Conservation (phyloP, 2,329 filamentous ascomycete genomes). For the Ophiostoma novo-ulmi region DNA sequence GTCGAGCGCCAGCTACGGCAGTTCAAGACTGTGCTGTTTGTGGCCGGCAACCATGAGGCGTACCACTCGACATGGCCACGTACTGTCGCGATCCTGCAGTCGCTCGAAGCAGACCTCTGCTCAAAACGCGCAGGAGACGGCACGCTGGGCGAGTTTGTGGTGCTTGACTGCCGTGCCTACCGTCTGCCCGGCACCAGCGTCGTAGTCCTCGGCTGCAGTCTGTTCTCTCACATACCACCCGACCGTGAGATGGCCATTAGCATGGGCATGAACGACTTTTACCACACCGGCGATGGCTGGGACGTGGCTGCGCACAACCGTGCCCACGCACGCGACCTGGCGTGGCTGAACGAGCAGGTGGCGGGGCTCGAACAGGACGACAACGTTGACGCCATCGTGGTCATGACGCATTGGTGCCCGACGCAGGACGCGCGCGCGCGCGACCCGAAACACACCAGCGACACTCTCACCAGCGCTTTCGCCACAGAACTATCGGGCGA, state of each 20-base stretch:
- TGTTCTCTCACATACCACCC: constrained; percentile 45
- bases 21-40: constrained; percentile 48
- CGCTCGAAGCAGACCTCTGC: constrained; percentile 33
- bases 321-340: constrained; percentile 38
- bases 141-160: constrained; percentile 37
- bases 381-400: constrained; percentile 31
- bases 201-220: constrained; percentile 37
- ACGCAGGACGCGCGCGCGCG: constrained; percentile 34
- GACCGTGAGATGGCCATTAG: constrained; percentile 38
- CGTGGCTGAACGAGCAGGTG: constrained; percentile 39
- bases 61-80: constrained; percentile 41
- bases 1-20: constrained; percentile 43
- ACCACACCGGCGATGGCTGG: constrained; percentile 31
- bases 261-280: constrained; percentile 49
- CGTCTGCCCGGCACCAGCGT: constrained; percentile 27
- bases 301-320: constrained; percentile 36
- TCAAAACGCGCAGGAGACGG: constrained; percentile 8
- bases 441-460: constrained; percentile 36
- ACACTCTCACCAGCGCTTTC: constrained; percentile 35
- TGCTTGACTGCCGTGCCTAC: constrained; percentile 36
- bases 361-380: constrained; percentile 30
- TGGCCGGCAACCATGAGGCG: constrained; percentile 55
- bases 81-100: constrained; percentile 31
- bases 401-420: constrained; percentile 44
- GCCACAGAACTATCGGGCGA: constrained; percentile 38